A percentile compares a stretch with the other conserved stretches of the same genome.
phyloP scores from a whole-genome alignment of 2,329 filamentous ascomycete genomes.

The Blastomyces silverae region DNA sequence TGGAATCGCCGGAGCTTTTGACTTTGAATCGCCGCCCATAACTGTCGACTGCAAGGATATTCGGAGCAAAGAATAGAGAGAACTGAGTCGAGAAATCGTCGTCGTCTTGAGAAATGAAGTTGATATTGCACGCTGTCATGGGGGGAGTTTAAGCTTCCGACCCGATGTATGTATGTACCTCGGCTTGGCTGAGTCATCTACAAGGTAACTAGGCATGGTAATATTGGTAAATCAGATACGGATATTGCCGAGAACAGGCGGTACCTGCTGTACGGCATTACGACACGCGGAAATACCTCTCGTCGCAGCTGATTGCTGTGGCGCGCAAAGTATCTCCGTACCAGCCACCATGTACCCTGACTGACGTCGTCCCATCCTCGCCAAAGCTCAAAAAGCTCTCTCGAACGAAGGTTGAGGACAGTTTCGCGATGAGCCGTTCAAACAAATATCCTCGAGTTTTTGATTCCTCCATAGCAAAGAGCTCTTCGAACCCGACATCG shows the following conservation, averaged over 20 bases:
- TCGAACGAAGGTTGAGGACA: not conserved
- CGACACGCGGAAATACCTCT: not conserved
- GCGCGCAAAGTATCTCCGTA: not conserved
- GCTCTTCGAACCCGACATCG: too few species aligned
- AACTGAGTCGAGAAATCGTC: not conserved
- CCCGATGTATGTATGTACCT: constrained; percentile 4
- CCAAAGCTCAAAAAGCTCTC: not conserved
- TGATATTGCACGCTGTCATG: not conserved
- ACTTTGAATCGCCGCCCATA: constrained; percentile 31
- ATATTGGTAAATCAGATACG: not conserved
- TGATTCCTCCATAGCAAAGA: not conserved
- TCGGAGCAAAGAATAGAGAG: not conserved
- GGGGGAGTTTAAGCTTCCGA: not conserved
- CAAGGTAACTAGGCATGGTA: not conserved
- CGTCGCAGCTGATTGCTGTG: not conserved
- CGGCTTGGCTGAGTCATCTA: constrained; percentile 9
- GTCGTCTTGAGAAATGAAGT: not conserved
- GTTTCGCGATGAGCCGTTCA: not conserved
- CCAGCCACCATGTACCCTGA: not conserved
- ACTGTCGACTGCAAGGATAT: not conserved
- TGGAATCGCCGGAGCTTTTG: constrained; percentile 34
- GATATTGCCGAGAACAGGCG: not conserved
- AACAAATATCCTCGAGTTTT: not conserved
- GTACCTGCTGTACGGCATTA: constrained; percentile 1
- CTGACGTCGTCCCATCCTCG: not conserved